Base-by-base conservation (phyloP, 768 basidiomycete species). In the Amanita exitialis region DNA sequence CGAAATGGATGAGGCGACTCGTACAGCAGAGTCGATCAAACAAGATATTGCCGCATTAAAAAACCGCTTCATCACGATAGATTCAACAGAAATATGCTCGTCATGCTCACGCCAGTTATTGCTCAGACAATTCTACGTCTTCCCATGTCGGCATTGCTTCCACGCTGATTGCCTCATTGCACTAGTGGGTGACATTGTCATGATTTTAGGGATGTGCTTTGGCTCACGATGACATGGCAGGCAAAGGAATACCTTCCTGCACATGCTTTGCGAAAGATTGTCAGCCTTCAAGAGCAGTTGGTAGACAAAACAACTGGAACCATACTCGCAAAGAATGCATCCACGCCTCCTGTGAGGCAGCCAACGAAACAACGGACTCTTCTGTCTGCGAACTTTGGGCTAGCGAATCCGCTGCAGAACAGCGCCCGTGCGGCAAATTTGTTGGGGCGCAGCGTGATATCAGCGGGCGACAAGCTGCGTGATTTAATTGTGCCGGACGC, bases 101-200 rank as follows among this genome's bases (percentile, higher is more conserved):
- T 76, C 76, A 25, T 98, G 96, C 66, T 76, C 79, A 6, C 75
- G 78, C 54, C 70, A 82, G 32, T 73, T 99, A 46, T 67, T 97
- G 48, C 86, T 82, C 20, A 74, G 95, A 57, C 95, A 97, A 61
- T 98, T 97, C 65, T 99, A 99, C 66, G 91, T 95, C 43, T 99
- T 99, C 69, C 96, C 96, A 39, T 98, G 96, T 66, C 90, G 93
- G 59, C 96, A 99, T 64, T 80, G 83, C 13, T 98, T 98, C 79
- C 96, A 98, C 68, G 92, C 92, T 5, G 95, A 99, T 63, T 98
- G 96, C 69, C 73, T 98, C 49, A 93, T 99, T 64, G 82, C 85
- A 23, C 72, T 96, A 77, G 96, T 97, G 61, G 62, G 90, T 70
- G 38, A 27, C 52, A 25, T 44, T 27, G 21, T 43, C 43, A 34